Conservation (phyloP, 2,329 filamentous ascomycete genomes). For the Paramyrothecium roridum region DNA sequence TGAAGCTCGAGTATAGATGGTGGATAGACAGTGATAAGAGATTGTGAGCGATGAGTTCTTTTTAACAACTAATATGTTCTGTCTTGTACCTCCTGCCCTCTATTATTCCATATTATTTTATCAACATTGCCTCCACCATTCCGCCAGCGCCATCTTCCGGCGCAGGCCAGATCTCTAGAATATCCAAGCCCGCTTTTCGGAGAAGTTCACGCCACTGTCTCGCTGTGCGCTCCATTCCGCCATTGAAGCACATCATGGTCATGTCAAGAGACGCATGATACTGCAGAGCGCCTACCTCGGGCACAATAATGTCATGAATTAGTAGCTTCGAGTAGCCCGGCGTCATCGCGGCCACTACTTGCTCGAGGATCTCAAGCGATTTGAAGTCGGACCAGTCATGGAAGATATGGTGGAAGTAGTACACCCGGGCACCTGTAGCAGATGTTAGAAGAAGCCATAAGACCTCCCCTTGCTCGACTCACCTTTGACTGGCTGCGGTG, state of each 20-base stretch:
- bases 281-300: constrained; percentile 7
- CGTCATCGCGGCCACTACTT: constrained; percentile 11
- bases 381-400: constrained; percentile 20
- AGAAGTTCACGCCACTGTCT: constrained; percentile 13
- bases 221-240: constrained; percentile 12
- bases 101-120: background rate
- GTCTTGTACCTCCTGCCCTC: background rate
- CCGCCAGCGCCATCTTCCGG: background rate
- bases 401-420: constrained; percentile 19
- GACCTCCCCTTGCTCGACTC: background rate
- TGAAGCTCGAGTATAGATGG: too few relatives aligned
- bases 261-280: constrained; percentile 12
- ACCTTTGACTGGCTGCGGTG: constrained; percentile 26
- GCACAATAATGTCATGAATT: constrained; percentile 23
- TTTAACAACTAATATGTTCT: too few relatives aligned
- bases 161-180: background rate
- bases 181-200: constrained; percentile 9
- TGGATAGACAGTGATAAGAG: too few relatives aligned
- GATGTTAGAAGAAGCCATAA: background rate
- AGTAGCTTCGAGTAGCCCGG: constrained; percentile 25
- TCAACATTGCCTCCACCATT: background rate
- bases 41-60: too few relatives aligned
- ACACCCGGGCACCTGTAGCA: constrained; percentile 13
- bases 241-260: constrained; percentile 13
- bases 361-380: constrained; percentile 11